Conservation (phyloP, 2,329 filamentous ascomycete genomes). For the Clonostachys sp. region DNA sequence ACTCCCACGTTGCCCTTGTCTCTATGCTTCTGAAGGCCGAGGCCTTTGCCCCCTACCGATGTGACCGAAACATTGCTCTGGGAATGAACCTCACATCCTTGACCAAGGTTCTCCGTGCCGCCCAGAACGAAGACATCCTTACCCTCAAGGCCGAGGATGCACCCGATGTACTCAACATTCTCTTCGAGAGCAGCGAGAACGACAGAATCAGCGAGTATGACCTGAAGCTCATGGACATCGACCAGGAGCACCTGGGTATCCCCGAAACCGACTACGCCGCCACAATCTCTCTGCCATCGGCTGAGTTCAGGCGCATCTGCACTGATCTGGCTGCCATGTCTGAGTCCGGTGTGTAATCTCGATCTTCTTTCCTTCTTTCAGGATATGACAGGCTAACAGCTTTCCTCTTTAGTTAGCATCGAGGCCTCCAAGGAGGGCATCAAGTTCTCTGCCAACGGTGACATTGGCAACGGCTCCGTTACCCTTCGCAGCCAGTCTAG, state of each 20-base stretch:
- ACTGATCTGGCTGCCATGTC: constrained; percentile 87
- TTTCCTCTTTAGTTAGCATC: constrained; percentile 66
- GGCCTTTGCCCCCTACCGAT: constrained; percentile 90
- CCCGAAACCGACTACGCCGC: constrained; percentile 98
- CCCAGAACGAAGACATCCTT: constrained; percentile 89
- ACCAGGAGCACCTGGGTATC: constrained; percentile 98
- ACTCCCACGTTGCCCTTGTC: constrained; percentile 97
- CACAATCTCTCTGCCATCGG: constrained; percentile 80
- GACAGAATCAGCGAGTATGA: constrained; percentile 98
- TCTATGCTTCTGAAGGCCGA: constrained; percentile 99
- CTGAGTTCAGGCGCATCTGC: constrained; percentile 93
- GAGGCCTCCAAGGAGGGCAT: constrained; percentile 96
- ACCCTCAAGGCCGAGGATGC: constrained; percentile 97
- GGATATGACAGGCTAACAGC: neutral
- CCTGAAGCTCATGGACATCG: constrained; percentile 99
- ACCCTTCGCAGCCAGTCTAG: constrained; percentile 85
- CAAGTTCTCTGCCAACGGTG: constrained; percentile 88
- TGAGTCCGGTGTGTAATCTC: constrained; percentile 72
- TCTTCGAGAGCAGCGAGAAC: constrained; percentile 85
- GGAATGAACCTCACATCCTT: constrained; percentile 95
- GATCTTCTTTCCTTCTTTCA: neutral
- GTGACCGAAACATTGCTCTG: constrained; percentile 97
- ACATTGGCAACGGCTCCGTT: constrained; percentile 93
- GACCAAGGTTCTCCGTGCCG: constrained; percentile 93
- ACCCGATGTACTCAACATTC: constrained; percentile 89